Evolutionary conservation across 2,329 filamentous ascomycete species (phyloP).

Genomic region (Neurospora sp.): DNA sequence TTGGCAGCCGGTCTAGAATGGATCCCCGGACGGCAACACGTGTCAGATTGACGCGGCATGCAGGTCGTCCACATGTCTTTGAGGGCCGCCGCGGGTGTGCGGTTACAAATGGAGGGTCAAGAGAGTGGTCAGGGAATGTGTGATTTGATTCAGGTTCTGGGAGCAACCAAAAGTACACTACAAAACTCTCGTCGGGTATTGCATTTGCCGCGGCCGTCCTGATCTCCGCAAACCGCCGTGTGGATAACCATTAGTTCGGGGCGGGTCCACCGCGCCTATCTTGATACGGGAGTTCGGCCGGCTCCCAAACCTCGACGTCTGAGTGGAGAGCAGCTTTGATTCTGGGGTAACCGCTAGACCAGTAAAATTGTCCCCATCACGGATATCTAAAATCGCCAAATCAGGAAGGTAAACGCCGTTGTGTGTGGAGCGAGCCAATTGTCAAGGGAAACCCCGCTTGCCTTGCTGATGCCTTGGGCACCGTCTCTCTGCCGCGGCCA

Average conservation of each 20-base stretch:
- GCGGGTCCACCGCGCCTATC: not conserved
- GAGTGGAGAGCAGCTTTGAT: not conserved
- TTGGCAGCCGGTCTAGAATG: not conserved
- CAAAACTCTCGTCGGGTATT: not conserved
- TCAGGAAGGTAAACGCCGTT: not conserved
- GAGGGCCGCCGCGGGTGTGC: not conserved
- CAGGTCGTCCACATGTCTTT: not conserved
- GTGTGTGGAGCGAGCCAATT: not conserved
- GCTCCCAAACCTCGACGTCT: not conserved
- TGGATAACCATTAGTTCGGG: not conserved
- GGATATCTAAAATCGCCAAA: not conserved
- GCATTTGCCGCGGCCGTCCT: not conserved
- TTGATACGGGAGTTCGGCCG: not conserved
- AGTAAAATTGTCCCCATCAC: not conserved
- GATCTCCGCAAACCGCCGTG: not conserved
- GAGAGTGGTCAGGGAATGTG: not conserved
- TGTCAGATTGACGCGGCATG: not conserved
- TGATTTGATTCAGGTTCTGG: not conserved
- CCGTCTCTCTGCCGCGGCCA: not conserved
- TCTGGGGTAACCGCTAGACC: not conserved
- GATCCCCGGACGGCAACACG: not conserved
- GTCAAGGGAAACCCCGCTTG: not conserved
- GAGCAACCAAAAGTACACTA: not conserved
- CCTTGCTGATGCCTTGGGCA: not conserved
- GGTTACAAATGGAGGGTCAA: not conserved